Base-by-base conservation (phyloP, 2,329 filamentous ascomycete species). In the Myriosclerotinia curreyana region DNA sequence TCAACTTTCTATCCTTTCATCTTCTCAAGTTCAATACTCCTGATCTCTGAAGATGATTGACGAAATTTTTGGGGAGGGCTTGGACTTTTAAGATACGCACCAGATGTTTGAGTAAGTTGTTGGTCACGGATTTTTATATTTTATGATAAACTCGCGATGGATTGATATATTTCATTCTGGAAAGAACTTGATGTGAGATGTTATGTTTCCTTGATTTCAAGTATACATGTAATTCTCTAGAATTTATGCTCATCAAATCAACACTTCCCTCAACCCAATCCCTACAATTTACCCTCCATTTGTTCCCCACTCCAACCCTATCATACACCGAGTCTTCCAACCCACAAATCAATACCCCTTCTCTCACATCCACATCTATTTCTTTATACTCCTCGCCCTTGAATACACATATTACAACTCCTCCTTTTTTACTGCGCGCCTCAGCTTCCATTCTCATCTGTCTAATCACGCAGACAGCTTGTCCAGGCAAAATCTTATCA, bases 391-490 rank as follows among this genome's bases (percentile, higher is more conserved):
- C 22, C 4, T 22, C 38, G 22, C 48, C 25, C 9, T 46, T 50
- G 31, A 50, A 51, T 51, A 52, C 9, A 44, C 53, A 64, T n/a
- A 9, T 36, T 11, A 51, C 44, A 5, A 4, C 4, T 2, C 61
- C 53, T 4, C 25, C 20, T 5, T 3, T 59, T 9, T 20, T 28
- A 28, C 52, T 44, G 2, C 53, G 17, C 25, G 48, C 15, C 5
- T 62, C 60, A 17, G 48, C 49, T 38, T 62, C 60, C 60, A 62
- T 55, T 1, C 55, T 55, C 50, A 62, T 62, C 50, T 62, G 60
- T 36, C 38, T 31, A 3, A 62, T 36, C 5, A 62, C 50, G 38
- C 49, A 55, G 0, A 55, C 25, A 1, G 44, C 25, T 12, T 59
- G 34, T 2, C 53, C 61, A 3, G 34, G 15, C 2, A 49, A 5